Conservation (phyloP, 495 filamentous ascomycete species). For the Chaetomium fimeti region DNA sequence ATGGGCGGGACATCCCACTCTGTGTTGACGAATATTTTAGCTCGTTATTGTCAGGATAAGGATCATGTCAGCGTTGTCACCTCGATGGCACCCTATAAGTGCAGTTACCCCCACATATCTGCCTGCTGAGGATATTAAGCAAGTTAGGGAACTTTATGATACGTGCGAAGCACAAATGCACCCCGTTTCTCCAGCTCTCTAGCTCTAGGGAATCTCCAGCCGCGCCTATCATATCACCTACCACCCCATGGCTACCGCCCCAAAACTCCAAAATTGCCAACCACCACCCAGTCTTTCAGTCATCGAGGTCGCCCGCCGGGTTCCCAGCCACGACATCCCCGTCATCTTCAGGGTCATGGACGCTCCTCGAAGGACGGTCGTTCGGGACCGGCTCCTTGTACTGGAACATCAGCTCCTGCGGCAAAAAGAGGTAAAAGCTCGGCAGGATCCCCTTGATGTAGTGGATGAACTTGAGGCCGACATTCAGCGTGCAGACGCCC, state of each 20-base stretch:
- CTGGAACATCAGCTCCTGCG: conserved; percentile 68
- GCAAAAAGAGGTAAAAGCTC: conserved; percentile 61
- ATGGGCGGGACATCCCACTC: no score
- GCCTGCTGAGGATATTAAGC: no score
- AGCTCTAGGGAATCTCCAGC: not conserved
- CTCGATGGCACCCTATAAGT: no score
- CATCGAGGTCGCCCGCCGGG: conserved; percentile 3
- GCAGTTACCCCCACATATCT: no score
- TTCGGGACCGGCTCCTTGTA: conserved; percentile 58
- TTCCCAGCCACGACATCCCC: conserved; percentile 16
- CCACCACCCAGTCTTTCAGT: not conserved
- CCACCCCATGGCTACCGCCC: not conserved
- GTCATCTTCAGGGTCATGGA: conserved; percentile 32
- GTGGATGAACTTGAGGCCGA: conserved; percentile 57
- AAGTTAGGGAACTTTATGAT: not conserved
- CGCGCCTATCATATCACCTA: not conserved
- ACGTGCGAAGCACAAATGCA: not conserved
- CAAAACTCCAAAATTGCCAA: not conserved
- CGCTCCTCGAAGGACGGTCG: conserved; percentile 38
- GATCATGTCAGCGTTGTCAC: no score
- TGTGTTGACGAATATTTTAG: not conserved
- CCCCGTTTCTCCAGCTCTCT: not conserved
- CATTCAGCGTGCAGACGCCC: conserved; percentile 60
- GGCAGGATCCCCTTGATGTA: conserved; percentile 58
- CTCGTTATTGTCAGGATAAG: no score